Conservation (phyloP, 305 asterid species). For the Nicotiana rustica region DNA sequence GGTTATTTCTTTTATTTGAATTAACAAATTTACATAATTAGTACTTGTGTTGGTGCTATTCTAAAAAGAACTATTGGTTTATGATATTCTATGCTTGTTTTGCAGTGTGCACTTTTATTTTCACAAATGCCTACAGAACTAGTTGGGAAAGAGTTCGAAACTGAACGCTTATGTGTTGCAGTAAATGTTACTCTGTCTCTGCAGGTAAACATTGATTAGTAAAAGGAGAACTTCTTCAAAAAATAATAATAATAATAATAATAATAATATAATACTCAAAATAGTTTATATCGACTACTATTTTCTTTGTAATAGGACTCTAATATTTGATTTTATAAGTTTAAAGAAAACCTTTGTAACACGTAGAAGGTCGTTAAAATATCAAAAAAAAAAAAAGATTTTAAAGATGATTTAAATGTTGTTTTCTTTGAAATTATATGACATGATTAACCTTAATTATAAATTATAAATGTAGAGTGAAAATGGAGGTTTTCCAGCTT, state of each 20-base stretch:
- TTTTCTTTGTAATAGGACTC: background rate
- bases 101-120: slow-evolving; percentile 53
- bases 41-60: background rate
- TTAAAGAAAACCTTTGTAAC: too few relatives aligned
- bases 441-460: too few relatives aligned
- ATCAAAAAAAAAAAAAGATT: too few relatives aligned
- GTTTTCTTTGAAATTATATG: too few relatives aligned
- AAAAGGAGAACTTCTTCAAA: too few relatives aligned
- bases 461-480: slow-evolving; percentile 41
- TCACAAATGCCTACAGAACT: slow-evolving; percentile 54
- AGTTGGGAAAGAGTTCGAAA: slow-evolving; percentile 50
- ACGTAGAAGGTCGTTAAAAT: too few relatives aligned
- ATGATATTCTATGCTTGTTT: background rate
- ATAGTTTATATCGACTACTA: background rate
- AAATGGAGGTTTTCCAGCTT: slow-evolving; percentile 65
- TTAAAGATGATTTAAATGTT: too few relatives aligned
- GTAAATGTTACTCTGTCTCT: slow-evolving; percentile 58
- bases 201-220: slow-evolving; percentile 45
- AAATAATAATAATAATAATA: too few relatives aligned
- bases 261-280: too few relatives aligned
- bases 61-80: background rate
- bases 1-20: too few relatives aligned
- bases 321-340: too few relatives aligned
- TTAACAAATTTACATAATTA: too few relatives aligned
- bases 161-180: slow-evolving; percentile 50